A percentile compares a stretch with the other conserved stretches of the same genome.
phyloP scores from a whole-genome alignment of 2,329 filamentous ascomycete genomes.

The Botryosphaeria agaves region DNA sequence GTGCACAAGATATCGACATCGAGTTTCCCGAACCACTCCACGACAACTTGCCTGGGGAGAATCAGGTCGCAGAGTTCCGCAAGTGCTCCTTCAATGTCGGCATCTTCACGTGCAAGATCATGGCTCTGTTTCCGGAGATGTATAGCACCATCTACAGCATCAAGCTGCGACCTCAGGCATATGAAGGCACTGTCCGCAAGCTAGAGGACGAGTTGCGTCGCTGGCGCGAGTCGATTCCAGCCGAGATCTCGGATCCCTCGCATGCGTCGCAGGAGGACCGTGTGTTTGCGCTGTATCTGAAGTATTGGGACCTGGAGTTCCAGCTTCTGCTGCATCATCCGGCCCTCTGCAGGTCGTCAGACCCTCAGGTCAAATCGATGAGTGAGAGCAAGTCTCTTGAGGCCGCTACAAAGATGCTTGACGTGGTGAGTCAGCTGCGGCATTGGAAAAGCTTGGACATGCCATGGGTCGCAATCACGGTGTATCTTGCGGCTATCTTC shows the following conservation, averaged over 20 bases:
- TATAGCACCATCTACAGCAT: conserved; percentile 62
- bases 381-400: conserved; percentile 43
- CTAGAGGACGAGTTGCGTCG: conserved; percentile 47
- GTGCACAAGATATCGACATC: conserved; percentile 59
- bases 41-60: conserved; percentile 51
- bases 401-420: conserved; percentile 46
- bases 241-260: conserved; percentile 34
- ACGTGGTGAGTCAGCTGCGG: conserved; percentile 40
- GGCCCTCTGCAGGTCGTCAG: conserved; percentile 29
- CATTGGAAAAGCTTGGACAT: conserved; percentile 54
- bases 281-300: conserved; percentile 30
- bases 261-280: conserved; percentile 27
- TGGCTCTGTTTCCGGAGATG: conserved; percentile 53
- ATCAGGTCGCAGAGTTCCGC: conserved; percentile 22
- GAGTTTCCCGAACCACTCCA: conserved; percentile 56
- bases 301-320: conserved; percentile 30
- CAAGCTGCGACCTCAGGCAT: conserved; percentile 42
- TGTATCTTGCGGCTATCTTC: conserved; percentile 58
- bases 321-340: conserved; percentile 36
- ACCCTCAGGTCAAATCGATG: conserved; percentile 42
- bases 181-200: conserved; percentile 42
- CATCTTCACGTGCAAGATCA: conserved; percentile 45
- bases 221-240: conserved; percentile 48
- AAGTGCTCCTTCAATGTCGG: conserved; percentile 52
- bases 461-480: conserved; percentile 58